Evolutionary conservation across 768 basidiomycete genomes (phyloP).

Genomic region (Boletus pseudopeckii): DNA sequence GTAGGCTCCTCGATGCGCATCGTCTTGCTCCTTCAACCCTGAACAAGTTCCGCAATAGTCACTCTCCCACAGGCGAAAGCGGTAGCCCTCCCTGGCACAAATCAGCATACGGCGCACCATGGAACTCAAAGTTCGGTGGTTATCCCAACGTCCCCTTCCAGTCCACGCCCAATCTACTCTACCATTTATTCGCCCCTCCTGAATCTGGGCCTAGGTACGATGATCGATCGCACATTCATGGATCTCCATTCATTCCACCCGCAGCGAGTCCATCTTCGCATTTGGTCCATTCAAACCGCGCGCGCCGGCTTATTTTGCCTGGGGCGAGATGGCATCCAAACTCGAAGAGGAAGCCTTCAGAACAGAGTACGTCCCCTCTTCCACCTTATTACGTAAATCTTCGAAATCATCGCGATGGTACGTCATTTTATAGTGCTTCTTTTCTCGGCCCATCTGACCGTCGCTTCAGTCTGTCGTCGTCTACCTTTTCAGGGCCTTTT

Average conservation of each 20-base stretch:
- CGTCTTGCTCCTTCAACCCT: constrained; percentile 21
- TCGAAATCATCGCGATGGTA: constrained; percentile 18
- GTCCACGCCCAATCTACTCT: constrained; percentile 64
- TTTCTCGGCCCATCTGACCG: constrained; percentile 23
- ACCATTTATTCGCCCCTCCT: constrained; percentile 74
- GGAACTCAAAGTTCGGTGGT: constrained; percentile 31
- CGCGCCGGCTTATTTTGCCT: constrained; percentile 55
- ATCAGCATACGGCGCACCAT: constrained; percentile 23
- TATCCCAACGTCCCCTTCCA: constrained; percentile 51
- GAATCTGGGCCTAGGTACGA: constrained; percentile 46
- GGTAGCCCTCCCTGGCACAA: constrained; percentile 28
- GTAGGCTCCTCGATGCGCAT: constrained; percentile 37
- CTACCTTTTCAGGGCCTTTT: constrained; percentile 15
- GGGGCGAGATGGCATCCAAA: constrained; percentile 73
- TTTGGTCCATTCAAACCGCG: constrained; percentile 32
- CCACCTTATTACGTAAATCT: constrained; percentile 30
- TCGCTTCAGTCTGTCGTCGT: constrained; percentile 13
- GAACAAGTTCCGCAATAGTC: constrained; percentile 28
- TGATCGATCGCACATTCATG: constrained; percentile 12
- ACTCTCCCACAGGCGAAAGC: constrained; percentile 28
- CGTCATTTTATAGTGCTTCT: constrained; percentile 21
- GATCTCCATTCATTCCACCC: constrained; percentile 18
- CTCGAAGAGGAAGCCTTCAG: constrained; percentile 71
- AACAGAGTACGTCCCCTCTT: constrained; percentile 69
- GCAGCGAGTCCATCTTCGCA: constrained; percentile 38